These are phyloP conservation scores for Eucalyptus melliodora DNA, from an alignment of 345 rosid genomes.

Conservation along the genomic window DNA sequence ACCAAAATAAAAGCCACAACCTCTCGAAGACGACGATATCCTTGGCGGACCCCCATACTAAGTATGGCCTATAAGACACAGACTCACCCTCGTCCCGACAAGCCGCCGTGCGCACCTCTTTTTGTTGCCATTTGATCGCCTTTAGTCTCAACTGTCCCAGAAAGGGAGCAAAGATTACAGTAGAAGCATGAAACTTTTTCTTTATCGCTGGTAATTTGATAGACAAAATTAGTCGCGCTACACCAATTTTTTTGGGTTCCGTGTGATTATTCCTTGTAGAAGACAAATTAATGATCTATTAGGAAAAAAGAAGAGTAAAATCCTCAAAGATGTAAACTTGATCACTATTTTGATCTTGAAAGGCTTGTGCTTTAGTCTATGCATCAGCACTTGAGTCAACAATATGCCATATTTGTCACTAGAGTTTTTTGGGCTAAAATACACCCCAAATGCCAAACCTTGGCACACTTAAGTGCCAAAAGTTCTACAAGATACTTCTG, in stretches of 20 bases:
- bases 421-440: no score
- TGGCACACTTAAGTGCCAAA: no score
- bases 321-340: neutral
- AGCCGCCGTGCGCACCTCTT: neutral
- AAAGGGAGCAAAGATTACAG: neutral
- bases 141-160: neutral
- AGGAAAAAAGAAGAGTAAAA: neutral
- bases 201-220: neutral
- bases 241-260: neutral
- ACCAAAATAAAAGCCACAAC: neutral
- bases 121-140: neutral
- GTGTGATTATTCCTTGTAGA: neutral
- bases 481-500: no score
- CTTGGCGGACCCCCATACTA: neutral
- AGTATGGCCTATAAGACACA: neutral
- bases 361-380: neutral
- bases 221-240: neutral
- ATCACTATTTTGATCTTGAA: neutral
- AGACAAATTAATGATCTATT: no score
- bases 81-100: neutral
- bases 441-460: no score
- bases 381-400: neutral
- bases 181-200: neutral
- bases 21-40: neutral
- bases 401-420: neutral